These are phyloP conservation scores for Pseudevernia furfuracea DNA, from an alignment of 495 filamentous ascomycete species.

Conservation along the genomic window DNA sequence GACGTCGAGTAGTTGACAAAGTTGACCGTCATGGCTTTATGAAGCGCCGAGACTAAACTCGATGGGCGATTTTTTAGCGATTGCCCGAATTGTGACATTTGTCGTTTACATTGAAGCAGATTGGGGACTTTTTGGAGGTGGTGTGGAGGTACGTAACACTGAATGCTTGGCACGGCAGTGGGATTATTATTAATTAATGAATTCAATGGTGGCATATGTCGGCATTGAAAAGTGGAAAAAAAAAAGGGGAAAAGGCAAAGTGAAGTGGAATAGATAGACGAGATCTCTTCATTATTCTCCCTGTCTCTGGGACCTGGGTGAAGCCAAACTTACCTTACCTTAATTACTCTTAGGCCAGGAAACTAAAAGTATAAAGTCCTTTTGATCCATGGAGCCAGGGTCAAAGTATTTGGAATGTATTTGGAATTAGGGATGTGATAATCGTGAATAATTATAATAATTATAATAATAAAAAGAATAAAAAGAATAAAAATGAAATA, in stretches of 20 bases:
- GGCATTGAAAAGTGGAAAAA: neutral
- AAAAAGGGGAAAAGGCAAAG: too few species aligned
- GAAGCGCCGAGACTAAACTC: neutral
- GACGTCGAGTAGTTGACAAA: too few species aligned
- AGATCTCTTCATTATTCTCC: too few species aligned
- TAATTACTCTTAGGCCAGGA: neutral
- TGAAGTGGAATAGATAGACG: neutral
- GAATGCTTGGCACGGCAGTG: slow-evolving; percentile 1
- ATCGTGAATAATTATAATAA: too few species aligned
- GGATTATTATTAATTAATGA: neutral
- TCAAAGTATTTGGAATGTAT: neutral
- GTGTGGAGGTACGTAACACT: too few species aligned
- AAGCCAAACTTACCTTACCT: too few species aligned
- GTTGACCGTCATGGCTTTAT: neutral
- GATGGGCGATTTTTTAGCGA: neutral
- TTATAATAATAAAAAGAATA: neutral
- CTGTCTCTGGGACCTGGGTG: too few species aligned
- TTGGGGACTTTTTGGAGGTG: too few species aligned
- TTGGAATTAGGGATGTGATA: too few species aligned
- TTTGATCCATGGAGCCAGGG: neutral
- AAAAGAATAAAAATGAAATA: too few species aligned
- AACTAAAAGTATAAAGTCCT: neutral
- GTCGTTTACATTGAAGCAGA: neutral
- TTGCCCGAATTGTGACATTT: neutral
- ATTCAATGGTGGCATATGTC: neutral